Evolutionary conservation across 257 asterid genomes (phyloP).

Genomic region (Gentiana macrophylla): DNA sequence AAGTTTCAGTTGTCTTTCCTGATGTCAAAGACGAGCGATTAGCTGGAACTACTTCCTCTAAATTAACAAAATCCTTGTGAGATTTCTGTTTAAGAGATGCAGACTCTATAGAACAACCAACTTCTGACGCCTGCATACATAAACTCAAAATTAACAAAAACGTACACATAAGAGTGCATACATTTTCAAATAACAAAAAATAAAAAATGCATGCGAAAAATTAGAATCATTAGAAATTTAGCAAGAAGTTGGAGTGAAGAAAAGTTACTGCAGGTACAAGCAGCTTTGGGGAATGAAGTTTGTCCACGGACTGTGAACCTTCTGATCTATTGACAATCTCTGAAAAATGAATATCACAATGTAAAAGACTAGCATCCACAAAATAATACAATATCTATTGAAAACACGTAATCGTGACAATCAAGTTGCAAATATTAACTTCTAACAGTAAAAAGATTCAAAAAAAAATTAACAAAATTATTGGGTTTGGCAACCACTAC

Average conservation of each 20-base stretch:
- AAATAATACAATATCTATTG: not conserved
- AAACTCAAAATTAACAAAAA: not conserved
- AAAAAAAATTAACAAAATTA: too few relatives aligned
- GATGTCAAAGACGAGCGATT: conserved; percentile 56
- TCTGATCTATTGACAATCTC: conserved; percentile 24
- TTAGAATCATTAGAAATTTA: not conserved
- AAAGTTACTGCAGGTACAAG: conserved; percentile 40
- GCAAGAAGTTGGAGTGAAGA: not conserved
- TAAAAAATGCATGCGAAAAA: not conserved
- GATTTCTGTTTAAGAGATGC: conserved; percentile 32
- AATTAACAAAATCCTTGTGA: conserved; percentile 16
- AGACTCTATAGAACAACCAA: conserved; percentile 22
- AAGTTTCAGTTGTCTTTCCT: conserved; percentile 26
- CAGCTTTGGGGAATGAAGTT: conserved; percentile 32
- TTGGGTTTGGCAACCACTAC: too few relatives aligned
- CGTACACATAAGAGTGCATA: too few relatives aligned
- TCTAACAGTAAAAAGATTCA: too few relatives aligned
- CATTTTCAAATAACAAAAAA: too few relatives aligned
- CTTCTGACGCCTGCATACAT: conserved; percentile 22
- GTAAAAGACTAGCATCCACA: not conserved
- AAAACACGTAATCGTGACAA: not conserved
- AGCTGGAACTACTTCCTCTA: conserved; percentile 68
- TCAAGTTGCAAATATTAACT: too few relatives aligned
- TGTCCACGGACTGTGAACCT: conserved; percentile 26
- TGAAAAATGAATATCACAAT: conserved; percentile 24